Percentiles rank a stretch among this genome's conserved stretches.
phyloP scores from a whole-genome alignment of 2,329 filamentous ascomycete species.

The Botryosphaeria dothidea region DNA sequence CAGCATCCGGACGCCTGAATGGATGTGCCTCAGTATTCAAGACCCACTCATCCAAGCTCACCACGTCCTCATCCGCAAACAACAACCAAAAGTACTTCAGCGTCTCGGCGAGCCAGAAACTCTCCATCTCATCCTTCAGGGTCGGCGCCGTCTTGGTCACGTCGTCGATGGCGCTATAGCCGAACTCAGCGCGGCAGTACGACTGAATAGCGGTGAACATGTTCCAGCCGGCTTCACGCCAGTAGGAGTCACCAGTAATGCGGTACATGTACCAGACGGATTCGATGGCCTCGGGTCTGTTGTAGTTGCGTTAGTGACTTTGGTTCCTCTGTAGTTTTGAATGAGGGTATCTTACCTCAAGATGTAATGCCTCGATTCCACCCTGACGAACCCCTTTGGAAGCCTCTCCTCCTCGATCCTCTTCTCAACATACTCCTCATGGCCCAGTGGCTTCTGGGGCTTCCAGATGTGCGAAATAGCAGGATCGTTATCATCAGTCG shows the following conservation, averaged over 20 bases:
- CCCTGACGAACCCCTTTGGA: conserved; percentile 56
- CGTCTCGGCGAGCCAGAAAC: conserved; percentile 72
- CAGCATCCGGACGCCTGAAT: conserved; percentile 32
- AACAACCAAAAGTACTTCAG: conserved; percentile 68
- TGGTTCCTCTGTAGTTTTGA: not conserved
- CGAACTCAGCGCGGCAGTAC: conserved; percentile 62
- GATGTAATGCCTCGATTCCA: conserved; percentile 62
- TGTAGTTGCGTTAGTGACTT: not conserved
- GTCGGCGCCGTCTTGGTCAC: conserved; percentile 55
- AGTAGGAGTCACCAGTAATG: conserved; percentile 65
- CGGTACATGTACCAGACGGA: conserved; percentile 78
- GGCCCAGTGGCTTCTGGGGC: conserved; percentile 28
- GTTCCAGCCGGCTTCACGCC: conserved; percentile 70
- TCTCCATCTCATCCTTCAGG: conserved; percentile 67
- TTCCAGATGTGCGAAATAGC: conserved; percentile 18
- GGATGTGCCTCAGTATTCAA: conserved; percentile 53
- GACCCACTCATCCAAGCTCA: conserved; percentile 67
- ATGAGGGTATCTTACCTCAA: conserved; percentile 48
- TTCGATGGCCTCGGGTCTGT: conserved; percentile 73
- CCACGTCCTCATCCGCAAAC: conserved; percentile 59
- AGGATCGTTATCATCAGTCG: conserved; percentile 19
- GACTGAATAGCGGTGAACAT: conserved; percentile 69
- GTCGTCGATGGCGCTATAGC: conserved; percentile 66
- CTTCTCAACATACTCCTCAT: conserved; percentile 38
- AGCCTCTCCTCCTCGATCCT: conserved; percentile 47